Conservation (phyloP, 768 basidiomycete species). For the Lactarius psammicola region DNA sequence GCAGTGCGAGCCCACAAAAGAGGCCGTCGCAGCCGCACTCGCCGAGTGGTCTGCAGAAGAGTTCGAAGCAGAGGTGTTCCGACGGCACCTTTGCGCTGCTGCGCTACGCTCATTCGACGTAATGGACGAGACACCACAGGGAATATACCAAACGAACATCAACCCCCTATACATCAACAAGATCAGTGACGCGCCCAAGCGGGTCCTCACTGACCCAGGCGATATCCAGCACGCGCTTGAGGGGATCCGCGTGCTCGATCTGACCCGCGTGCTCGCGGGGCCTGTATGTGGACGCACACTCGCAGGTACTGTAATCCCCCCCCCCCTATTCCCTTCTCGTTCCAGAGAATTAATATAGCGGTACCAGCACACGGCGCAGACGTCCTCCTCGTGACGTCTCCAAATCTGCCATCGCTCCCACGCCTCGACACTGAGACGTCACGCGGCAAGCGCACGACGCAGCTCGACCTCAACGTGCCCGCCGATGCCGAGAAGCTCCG, state of each 20-base stretch:
- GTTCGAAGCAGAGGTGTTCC: slow-evolving; percentile 23
- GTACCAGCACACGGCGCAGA: slow-evolving; percentile 54
- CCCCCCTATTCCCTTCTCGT: neutral
- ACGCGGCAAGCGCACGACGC: slow-evolving; percentile 60
- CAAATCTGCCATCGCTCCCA: slow-evolving; percentile 51
- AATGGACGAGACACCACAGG: slow-evolving; percentile 54
- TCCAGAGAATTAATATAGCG: neutral
- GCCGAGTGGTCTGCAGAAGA: slow-evolving; percentile 23
- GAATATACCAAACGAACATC: slow-evolving; percentile 39
- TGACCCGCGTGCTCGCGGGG: slow-evolving; percentile 59
- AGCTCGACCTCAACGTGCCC: slow-evolving; percentile 48
- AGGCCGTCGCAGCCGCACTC: slow-evolving; percentile 19
- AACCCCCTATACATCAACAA: slow-evolving; percentile 47
- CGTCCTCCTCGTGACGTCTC: slow-evolving; percentile 55
- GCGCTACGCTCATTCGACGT: slow-evolving; percentile 45
- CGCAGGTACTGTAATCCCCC: slow-evolving; percentile 46
- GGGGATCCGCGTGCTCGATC: slow-evolving; percentile 54
- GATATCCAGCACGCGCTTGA: slow-evolving; percentile 40
- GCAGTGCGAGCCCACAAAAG: slow-evolving; percentile 23
- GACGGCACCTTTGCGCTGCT: slow-evolving; percentile 23
- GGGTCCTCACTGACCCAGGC: slow-evolving; percentile 25
- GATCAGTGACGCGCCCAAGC: slow-evolving; percentile 48
- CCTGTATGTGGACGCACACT: slow-evolving; percentile 56
- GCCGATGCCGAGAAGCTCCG: slow-evolving; percentile 38
- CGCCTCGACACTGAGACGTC: slow-evolving; percentile 56